phyloP scores from a whole-genome alignment of 768 basidiomycete genomes.

The Wakefieldia striispora region DNA sequence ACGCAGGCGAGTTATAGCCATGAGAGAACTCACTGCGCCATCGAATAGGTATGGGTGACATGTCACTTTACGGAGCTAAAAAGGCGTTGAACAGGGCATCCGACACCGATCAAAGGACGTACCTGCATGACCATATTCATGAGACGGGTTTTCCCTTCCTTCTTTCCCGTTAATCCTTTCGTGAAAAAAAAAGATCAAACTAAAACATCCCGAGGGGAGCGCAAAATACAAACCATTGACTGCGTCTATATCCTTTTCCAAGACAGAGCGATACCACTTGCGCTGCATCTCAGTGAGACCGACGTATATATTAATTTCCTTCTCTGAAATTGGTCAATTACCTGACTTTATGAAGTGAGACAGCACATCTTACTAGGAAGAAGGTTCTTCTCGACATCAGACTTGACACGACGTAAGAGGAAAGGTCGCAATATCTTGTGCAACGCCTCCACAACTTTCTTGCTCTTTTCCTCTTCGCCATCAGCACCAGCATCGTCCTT shows the following conservation, averaged over 20 bases:
- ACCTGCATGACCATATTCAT: slow-evolving; percentile 99
- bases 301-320: slow-evolving; percentile 98
- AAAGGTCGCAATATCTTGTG: slow-evolving; percentile 97
- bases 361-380: slow-evolving; percentile 65
- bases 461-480: slow-evolving; percentile 79
- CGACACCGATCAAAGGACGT: slow-evolving; percentile 3
- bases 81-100: neutral
- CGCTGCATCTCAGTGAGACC: slow-evolving; percentile 97
- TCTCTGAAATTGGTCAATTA: slow-evolving; percentile 51
- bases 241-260: slow-evolving; percentile 98
- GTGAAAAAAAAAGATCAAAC: neutral
- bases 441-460: slow-evolving; percentile 92
- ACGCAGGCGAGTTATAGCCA: neutral
- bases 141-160: slow-evolving; percentile 95
- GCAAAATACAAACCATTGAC: slow-evolving; percentile 70
- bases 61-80: slow-evolving; percentile 73
- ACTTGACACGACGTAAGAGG: slow-evolving; percentile 89
- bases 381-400: slow-evolving; percentile 94
- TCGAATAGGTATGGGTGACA: slow-evolving; percentile 93
- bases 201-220: neutral
- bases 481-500: slow-evolving; percentile 72
- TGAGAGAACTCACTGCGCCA: slow-evolving; percentile 60
- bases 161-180: slow-evolving; percentile 89
- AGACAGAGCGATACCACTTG: slow-evolving; percentile 94
- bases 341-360: neutral